Conservation (phyloP, 2,329 filamentous ascomycete genomes). For the Exophiala calicioides region DNA sequence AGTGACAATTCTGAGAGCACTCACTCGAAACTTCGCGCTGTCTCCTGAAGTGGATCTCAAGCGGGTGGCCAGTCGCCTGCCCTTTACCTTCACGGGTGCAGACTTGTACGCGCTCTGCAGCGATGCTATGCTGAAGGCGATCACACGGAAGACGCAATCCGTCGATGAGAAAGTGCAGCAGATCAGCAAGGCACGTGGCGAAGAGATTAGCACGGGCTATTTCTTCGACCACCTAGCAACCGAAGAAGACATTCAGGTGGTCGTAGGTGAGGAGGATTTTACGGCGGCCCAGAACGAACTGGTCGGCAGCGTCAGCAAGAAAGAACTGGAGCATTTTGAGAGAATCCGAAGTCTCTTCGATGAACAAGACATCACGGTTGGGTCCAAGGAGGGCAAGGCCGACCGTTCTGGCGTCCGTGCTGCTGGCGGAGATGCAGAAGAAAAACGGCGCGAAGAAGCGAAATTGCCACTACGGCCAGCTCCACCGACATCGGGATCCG, state of each 20-base stretch:
- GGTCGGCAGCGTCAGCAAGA: slow-evolving; percentile 88
- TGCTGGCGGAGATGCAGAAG: slow-evolving; percentile 23
- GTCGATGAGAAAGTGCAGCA: slow-evolving; percentile 81
- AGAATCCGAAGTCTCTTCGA: slow-evolving; percentile 81
- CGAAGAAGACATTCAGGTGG: slow-evolving; percentile 78
- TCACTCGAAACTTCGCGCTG: slow-evolving; percentile 92
- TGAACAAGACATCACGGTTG: slow-evolving; percentile 41
- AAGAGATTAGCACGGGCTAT: slow-evolving; percentile 76
- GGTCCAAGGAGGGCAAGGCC: slow-evolving; percentile 38
- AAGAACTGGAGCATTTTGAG: slow-evolving; percentile 90
- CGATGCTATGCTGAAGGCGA: slow-evolving; percentile 97
- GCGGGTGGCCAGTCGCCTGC: slow-evolving; percentile 72
- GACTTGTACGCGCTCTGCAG: slow-evolving; percentile 97
- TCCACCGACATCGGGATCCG: slow-evolving; percentile 1
- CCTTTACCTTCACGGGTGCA: slow-evolving; percentile 95
- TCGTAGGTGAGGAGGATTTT: slow-evolving; percentile 89
- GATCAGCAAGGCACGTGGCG: slow-evolving; percentile 47
- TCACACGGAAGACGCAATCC: slow-evolving; percentile 80
- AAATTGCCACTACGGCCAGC: slow-evolving; percentile 33
- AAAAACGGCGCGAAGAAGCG: slow-evolving; percentile 27
- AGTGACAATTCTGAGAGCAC: slow-evolving; percentile 85
- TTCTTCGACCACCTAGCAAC: slow-evolving; percentile 94
- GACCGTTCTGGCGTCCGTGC: slow-evolving; percentile 34
- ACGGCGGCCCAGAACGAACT: slow-evolving; percentile 77
- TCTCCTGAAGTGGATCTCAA: slow-evolving; percentile 74